Base-by-base conservation (phyloP, 2,329 filamentous ascomycete species). In the Myriosclerotinia scirpicola region DNA sequence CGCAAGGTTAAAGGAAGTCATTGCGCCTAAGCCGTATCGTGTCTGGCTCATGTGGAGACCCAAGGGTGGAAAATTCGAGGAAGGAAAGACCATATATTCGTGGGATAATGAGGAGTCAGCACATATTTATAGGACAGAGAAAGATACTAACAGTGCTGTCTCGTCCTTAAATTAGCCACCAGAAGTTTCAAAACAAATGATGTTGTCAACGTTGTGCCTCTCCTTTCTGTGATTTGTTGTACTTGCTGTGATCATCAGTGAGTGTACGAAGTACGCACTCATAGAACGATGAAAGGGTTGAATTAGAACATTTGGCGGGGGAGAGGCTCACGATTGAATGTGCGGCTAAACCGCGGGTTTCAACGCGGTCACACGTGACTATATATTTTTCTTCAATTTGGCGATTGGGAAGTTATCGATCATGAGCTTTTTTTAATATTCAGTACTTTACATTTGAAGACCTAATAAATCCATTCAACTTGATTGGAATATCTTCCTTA, bases 21-120 rank as follows among this genome's bases (percentile, higher is more conserved):
- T 64, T 34, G 40, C 26, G 7, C 61, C 52, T 7, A 26, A 36
- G 11, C 52, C n/a, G 38, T 55, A 46, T 64, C 52, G 52, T 5
- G 52, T 38, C 38, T 64, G 40, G 52, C 55, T 56, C 8, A 64
- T 64, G n/a, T 64, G 62, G 52, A 50, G 61, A 38, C 40, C 30
- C 15, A 38, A 55, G 3, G 20, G 40, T 34, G n/a, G 40, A 11
- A 64, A 64, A 36, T 48, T 40, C 34, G 40, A 48, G 4, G 40
- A 50, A n/a, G 61, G 52, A 26, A 26, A 55, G 20, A 55, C 40
- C 22, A 15, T 44, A 36, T 64, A 30, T 64, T 55, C 52, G 5
- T 38, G 40, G 52, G 40, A 64, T 7, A 46, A 48, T 11, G n/a
- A 9, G 40, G 22, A 1, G 9, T 20, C 9, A 44, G 38, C 22